phyloP scores from a whole-genome alignment of 208 protist species.

The Trypanosoma grayi region DNA sequence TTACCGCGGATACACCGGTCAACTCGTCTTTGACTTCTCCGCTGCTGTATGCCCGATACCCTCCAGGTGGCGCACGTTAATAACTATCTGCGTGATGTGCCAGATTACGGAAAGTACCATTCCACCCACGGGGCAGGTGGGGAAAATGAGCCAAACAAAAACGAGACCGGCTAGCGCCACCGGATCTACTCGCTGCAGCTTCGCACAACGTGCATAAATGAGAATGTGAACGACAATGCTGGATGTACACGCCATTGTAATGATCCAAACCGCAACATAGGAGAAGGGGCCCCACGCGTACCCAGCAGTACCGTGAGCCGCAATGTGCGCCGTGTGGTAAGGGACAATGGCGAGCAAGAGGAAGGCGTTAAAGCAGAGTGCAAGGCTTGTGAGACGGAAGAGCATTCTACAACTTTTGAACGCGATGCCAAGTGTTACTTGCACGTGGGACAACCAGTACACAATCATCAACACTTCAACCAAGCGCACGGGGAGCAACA shows the following conservation, averaged over 20 bases:
- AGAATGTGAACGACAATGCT: conserved; percentile 81
- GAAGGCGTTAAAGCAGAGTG: conserved; percentile 42
- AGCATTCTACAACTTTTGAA: conserved; percentile 54
- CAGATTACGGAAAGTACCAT: conserved; percentile 40
- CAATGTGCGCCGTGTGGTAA: conserved; percentile 40
- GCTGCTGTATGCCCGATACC: neutral
- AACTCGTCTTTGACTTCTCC: conserved; percentile 1
- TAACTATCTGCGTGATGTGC: conserved; percentile 65
- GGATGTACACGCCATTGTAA: conserved; percentile 64
- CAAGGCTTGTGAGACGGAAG: conserved; percentile 59
- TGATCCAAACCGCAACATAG: conserved; percentile 82
- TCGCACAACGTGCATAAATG: conserved; percentile 72
- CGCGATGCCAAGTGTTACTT: conserved; percentile 49
- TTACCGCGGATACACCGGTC: neutral
- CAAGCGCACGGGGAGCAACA: conserved; percentile 14
- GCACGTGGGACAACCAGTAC: conserved; percentile 54
- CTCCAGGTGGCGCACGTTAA: conserved; percentile 51
- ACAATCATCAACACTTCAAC: conserved; percentile 67
- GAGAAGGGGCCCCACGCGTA: conserved; percentile 67
- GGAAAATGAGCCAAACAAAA: conserved; percentile 64
- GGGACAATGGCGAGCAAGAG: conserved; percentile 56
- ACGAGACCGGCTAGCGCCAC: conserved; percentile 59
- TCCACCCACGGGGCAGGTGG: conserved; percentile 42
- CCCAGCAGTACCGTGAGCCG: conserved; percentile 16
- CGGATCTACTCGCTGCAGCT: conserved; percentile 29